Evolutionary conservation across 495 filamentous ascomycete genomes (phyloP).

Genomic region (Pseudoneurospora amorphoporcata): DNA sequence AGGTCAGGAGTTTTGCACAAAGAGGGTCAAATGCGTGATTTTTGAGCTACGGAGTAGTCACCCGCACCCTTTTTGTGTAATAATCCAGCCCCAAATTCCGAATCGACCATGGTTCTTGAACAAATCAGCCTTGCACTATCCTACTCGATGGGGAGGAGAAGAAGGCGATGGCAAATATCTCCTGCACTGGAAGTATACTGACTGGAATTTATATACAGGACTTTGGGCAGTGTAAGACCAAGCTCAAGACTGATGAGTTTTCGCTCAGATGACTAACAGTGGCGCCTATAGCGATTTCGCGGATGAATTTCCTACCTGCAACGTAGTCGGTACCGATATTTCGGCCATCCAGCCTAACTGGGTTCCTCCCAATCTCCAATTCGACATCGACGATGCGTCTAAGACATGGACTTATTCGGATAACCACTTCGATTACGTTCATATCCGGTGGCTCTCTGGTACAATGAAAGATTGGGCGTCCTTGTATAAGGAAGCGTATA

Average conservation of each 20-base stretch:
- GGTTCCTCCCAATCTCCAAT: constrained; percentile 35
- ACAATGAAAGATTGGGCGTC: constrained; percentile 38
- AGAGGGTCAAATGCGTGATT: too few relatives aligned
- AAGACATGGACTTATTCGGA: constrained; percentile 34
- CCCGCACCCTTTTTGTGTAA: too few relatives aligned
- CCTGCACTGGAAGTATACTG: neutral
- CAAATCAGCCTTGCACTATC: too few relatives aligned
- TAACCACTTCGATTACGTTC: constrained; percentile 43
- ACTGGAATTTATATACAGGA: constrained; percentile 5
- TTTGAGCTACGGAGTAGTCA: too few relatives aligned
- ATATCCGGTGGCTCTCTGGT: constrained; percentile 44
- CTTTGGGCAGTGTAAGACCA: constrained; percentile 12
- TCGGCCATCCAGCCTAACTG: constrained; percentile 41
- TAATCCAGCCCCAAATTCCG: too few relatives aligned
- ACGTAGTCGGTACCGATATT: constrained; percentile 51
- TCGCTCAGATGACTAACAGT: neutral
- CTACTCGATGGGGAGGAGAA: too few relatives aligned
- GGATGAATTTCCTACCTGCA: constrained; percentile 38
- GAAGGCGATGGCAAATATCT: too few relatives aligned
- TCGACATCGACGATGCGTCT: constrained; percentile 44
- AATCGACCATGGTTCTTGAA: too few relatives aligned
- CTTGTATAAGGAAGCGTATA: constrained; percentile 24
- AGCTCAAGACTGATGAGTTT: neutral
- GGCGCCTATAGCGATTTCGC: constrained; percentile 5
- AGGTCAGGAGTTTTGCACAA: too few relatives aligned